Percentiles rank a stretch among this genome's conserved stretches.
These are phyloP conservation scores for Lyophyllum semitale DNA, from an alignment of 768 basidiomycete genomes.

Conservation along the genomic window DNA sequence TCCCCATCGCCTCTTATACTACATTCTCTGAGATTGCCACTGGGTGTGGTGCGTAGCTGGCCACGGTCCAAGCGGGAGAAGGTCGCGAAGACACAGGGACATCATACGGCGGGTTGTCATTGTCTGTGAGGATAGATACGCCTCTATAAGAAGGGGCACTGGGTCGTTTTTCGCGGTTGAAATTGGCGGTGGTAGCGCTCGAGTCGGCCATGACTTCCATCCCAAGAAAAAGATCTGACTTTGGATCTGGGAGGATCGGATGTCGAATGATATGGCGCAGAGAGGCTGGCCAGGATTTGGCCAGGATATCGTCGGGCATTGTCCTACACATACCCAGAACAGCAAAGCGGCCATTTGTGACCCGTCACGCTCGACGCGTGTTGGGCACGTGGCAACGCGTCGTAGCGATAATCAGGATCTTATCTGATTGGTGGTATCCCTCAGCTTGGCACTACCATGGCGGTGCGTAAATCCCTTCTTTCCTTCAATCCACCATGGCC, in stretches of 20 bases:
- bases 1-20: slow-evolving; percentile 5
- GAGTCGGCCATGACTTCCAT: neutral
- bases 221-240: neutral
- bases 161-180: slow-evolving; percentile 9
- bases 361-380: slow-evolving; percentile 3
- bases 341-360: slow-evolving; percentile 1
- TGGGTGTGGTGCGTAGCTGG: neutral
- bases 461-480: neutral
- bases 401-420: slow-evolving; percentile 6
- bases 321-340: neutral
- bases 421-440: slow-evolving; percentile 2
- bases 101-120: neutral
- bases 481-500: slow-evolving; percentile 10
- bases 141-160: slow-evolving; percentile 10
- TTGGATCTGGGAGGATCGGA: neutral
- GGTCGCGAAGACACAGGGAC: neutral
- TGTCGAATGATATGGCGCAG: slow-evolving; percentile 9
- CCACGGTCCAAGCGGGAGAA: slow-evolving; percentile 10
- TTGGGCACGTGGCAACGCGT: neutral
- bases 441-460: neutral
- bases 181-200: slow-evolving; percentile 5
- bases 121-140: neutral
- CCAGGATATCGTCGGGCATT: slow-evolving; percentile 4
- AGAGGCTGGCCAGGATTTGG: slow-evolving; percentile 4
- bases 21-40: slow-evolving; percentile 5